These are phyloP conservation scores for Suillus weaverae DNA, from an alignment of 768 basidiomycete species.

Conservation along the genomic window DNA sequence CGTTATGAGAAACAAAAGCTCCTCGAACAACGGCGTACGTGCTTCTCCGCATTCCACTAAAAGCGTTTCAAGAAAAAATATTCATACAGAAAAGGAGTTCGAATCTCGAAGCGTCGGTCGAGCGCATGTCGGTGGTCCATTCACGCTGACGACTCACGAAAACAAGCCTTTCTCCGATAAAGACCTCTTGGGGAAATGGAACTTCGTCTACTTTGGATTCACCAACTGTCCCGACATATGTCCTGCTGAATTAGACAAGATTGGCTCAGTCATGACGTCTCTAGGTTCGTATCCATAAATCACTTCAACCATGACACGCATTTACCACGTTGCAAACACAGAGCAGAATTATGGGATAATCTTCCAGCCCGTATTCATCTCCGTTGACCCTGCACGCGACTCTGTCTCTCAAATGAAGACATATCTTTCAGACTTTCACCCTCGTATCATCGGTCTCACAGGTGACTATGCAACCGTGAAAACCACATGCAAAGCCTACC, in stretches of 20 bases:
- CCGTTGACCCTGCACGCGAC: conserved; percentile 96
- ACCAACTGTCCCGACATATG: conserved; percentile 99
- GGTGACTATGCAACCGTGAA: conserved; percentile 87
- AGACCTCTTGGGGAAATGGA: conserved; percentile 88
- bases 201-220: conserved; percentile 96
- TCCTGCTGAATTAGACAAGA: conserved; percentile 96
- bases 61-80: neutral
- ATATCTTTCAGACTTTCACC: conserved; percentile 87
- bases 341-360: conserved; percentile 68
- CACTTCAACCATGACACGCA: neutral
- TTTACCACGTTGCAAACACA: conserved; percentile 31
- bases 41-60: neutral
- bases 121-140: conserved; percentile 90
- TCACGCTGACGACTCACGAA: conserved; percentile 67
- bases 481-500: conserved; percentile 88
- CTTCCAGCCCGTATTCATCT: conserved; percentile 91
- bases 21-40: conserved; percentile 71
- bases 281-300: conserved; percentile 48
- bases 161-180: conserved; percentile 77
- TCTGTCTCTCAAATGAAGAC: conserved; percentile 55
- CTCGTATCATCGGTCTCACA: conserved; percentile 82
- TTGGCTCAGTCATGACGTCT: conserved; percentile 70
- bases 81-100: conserved; percentile 65
- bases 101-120: conserved; percentile 75
- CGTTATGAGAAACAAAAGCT: conserved; percentile 80